These are phyloP conservation scores for Iberis amara DNA, from an alignment of 441 rosid genomes.

Conservation along the genomic window DNA sequence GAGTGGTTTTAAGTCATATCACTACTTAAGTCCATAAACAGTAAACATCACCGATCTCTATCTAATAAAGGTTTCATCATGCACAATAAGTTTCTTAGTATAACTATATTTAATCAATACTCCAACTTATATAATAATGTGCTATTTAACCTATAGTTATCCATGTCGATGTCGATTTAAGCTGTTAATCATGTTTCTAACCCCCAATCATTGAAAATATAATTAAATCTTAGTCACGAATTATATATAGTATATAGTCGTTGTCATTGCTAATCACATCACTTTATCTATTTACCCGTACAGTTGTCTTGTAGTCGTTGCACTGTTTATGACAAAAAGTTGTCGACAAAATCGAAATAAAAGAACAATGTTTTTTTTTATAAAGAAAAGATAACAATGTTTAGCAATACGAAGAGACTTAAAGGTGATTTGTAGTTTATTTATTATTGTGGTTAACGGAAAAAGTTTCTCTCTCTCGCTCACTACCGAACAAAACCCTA, in stretches of 20 bases:
- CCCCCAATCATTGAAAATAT: background rate
- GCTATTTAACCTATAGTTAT: background rate
- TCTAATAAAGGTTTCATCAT: background rate
- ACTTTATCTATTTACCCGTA: background rate
- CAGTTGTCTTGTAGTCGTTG: slow-evolving; percentile 7
- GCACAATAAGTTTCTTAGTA: slow-evolving; percentile 4
- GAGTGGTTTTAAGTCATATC: slow-evolving; percentile 25
- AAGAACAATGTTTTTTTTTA: background rate
- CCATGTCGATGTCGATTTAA: background rate
- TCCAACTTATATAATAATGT: background rate
- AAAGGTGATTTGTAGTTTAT: too few relatives aligned
- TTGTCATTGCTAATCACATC: slow-evolving; percentile 8
- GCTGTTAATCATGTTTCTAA: background rate
- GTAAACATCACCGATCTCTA: too few relatives aligned
- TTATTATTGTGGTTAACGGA: too few relatives aligned
- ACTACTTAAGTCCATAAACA: slow-evolving; percentile 22
- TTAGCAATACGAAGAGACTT: too few relatives aligned
- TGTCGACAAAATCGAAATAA: background rate
- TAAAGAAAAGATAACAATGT: too few relatives aligned
- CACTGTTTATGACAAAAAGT: slow-evolving; percentile 1
- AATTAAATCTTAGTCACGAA: background rate
- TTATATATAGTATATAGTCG: background rate
- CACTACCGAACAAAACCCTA: too few relatives aligned
- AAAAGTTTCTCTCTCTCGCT: too few relatives aligned
- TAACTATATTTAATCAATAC: slow-evolving; percentile 1